Percentiles rank a stretch among this genome's conserved stretches.
phyloP scores from a whole-genome alignment of 768 basidiomycete genomes.

The Crassisporium funariophilum region DNA sequence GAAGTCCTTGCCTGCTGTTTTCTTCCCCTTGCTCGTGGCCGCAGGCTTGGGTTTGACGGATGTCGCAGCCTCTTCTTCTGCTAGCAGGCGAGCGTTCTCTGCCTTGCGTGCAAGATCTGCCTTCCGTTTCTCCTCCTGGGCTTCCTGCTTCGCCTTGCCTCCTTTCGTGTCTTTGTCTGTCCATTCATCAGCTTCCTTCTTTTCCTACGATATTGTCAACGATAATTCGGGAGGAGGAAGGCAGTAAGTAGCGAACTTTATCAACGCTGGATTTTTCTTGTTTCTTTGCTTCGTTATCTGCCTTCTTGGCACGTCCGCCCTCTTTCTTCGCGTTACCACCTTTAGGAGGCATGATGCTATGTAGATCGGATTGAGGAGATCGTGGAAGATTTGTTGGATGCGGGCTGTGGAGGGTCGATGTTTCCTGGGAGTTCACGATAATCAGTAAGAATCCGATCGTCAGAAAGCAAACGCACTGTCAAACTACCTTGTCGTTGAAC shows the following conservation, averaged over 20 bases:
- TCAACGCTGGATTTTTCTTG: constrained; percentile 59
- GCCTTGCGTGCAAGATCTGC: constrained; percentile 86
- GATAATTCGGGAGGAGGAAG: background rate
- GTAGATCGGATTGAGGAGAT: background rate
- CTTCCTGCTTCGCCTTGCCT: constrained; percentile 64
- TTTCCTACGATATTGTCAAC: constrained; percentile 50
- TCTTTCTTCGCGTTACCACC: constrained; percentile 93
- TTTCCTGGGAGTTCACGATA: too few relatives aligned
- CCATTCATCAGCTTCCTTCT: constrained; percentile 72
- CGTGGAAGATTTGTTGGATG: background rate
- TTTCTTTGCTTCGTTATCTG: constrained; percentile 87
- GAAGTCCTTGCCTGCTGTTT: constrained; percentile 39
- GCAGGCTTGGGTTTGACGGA: constrained; percentile 62
- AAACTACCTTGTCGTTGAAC: too few relatives aligned
- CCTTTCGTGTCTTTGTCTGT: constrained; percentile 59
- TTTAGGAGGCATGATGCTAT: constrained; percentile 74
- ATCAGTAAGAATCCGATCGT: too few relatives aligned
- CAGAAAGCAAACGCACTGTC: too few relatives aligned
- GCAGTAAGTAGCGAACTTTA: constrained; percentile 47
- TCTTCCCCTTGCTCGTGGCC: constrained; percentile 64
- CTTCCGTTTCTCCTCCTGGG: constrained; percentile 78
- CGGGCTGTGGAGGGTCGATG: too few relatives aligned
- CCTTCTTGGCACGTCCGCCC: constrained; percentile 85
- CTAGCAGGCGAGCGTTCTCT: constrained; percentile 80
- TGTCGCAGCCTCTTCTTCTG: constrained; percentile 78